These are phyloP conservation scores for Rosa hybrid DNA, from an alignment of 331 rosid species.

Conservation along the genomic window DNA sequence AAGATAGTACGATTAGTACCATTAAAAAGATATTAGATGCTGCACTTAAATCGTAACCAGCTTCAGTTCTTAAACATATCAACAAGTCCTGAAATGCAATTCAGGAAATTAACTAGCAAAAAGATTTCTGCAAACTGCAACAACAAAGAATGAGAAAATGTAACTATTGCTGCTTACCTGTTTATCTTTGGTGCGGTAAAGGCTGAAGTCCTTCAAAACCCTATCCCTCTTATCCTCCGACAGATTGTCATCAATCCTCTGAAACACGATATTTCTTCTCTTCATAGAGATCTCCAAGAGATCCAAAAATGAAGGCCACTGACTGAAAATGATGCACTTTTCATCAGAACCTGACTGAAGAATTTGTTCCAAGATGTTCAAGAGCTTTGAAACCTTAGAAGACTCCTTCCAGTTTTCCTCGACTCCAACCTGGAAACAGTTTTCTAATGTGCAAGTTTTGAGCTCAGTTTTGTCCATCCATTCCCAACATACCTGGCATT, in stretches of 20 bases:
- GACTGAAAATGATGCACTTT: constrained; percentile 80
- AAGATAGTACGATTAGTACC: constrained; percentile 29
- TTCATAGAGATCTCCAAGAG: constrained; percentile 60
- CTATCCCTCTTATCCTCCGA: constrained; percentile 56
- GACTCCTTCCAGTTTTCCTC: constrained; percentile 70
- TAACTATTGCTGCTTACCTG: constrained; percentile 26
- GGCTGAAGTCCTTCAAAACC: constrained; percentile 58
- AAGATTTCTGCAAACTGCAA: neutral
- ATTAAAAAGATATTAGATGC: constrained; percentile 76
- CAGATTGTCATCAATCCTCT: constrained; percentile 70
- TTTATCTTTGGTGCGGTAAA: constrained; percentile 37
- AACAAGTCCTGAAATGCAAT: constrained; percentile 58
- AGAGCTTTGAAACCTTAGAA: constrained; percentile 63
- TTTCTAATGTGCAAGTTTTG: constrained; percentile 55
- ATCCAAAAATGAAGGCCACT: constrained; percentile 76
- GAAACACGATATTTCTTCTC: constrained; percentile 46
- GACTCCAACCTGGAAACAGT: constrained; percentile 51
- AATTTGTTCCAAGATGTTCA: constrained; percentile 53
- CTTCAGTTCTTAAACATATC: constrained; percentile 66
- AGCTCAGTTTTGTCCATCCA: constrained; percentile 50
- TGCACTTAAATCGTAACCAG: constrained; percentile 81
- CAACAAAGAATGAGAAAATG: neutral
- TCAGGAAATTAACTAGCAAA: neutral
- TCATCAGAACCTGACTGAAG: constrained; percentile 40
- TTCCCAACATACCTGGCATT: constrained; percentile 69